Evolutionary conservation across 116 monocot species (phyloP).

Genomic region (Dioscorea cayenensis): DNA sequence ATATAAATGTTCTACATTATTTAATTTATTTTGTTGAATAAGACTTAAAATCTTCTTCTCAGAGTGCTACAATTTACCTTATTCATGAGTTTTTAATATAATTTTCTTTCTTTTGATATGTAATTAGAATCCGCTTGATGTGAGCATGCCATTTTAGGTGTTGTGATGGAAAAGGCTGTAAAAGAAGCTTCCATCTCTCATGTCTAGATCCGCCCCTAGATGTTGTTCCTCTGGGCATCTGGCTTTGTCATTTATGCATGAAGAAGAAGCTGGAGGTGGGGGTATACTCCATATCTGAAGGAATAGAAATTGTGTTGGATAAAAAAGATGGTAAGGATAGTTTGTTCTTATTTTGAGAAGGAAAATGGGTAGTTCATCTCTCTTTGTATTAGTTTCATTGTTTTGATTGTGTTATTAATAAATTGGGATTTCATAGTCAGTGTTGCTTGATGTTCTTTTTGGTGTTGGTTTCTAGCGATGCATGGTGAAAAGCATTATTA

Average conservation of each 20-base stretch:
- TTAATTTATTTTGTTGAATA: too few species aligned
- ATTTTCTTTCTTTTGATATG: not conserved
- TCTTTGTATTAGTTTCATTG: not conserved
- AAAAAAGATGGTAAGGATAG: constrained; percentile 47
- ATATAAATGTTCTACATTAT: too few species aligned
- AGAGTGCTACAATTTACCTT: not conserved
- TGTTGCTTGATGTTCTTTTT: constrained; percentile 14
- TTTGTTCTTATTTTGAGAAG: not conserved
- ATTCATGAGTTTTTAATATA: not conserved
- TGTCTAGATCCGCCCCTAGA: constrained; percentile 63
- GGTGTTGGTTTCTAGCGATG: constrained; percentile 24
- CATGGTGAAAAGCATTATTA: constrained; percentile 52
- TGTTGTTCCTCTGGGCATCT: constrained; percentile 32
- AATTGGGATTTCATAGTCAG: not conserved
- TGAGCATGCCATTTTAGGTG: constrained; percentile 28
- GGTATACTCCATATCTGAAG: constrained; percentile 56
- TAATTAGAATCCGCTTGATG: constrained; percentile 2
- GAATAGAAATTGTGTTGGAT: constrained; percentile 67
- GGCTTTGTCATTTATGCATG: constrained; percentile 56
- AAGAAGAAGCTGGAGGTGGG: constrained; percentile 61
- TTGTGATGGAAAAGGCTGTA: constrained; percentile 79
- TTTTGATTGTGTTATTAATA: not conserved
- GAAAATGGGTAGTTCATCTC: not conserved
- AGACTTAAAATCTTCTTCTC: too few species aligned
- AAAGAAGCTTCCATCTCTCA: constrained; percentile 61